Percentiles rank a stretch among this genome's conserved stretches.
Conservation (phyloP, 257 asterid species). For the Fraxinus cuspidata region DNA sequence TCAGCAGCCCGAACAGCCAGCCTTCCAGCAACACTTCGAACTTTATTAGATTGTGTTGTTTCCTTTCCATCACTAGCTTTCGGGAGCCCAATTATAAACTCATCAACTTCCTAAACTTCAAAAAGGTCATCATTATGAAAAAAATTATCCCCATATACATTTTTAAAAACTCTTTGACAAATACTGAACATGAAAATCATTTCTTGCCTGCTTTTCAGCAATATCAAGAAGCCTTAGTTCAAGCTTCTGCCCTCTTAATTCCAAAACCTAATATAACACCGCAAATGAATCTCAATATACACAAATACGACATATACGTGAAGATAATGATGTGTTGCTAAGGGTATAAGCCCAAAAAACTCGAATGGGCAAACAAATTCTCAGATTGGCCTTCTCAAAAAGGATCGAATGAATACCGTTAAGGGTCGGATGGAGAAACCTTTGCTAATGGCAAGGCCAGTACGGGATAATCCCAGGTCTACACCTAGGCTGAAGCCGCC, state of each 20-base stretch:
- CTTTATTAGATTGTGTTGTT: conserved; percentile 86
- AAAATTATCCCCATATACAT: neutral
- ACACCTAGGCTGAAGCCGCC: conserved; percentile 93
- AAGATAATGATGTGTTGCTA: too few species aligned
- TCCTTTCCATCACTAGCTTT: conserved; percentile 71
- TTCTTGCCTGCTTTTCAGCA: conserved; percentile 67
- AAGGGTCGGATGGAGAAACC: conserved; percentile 81
- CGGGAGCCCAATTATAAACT: conserved; percentile 88
- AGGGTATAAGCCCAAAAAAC: neutral
- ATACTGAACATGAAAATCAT: neutral
- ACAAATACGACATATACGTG: neutral
- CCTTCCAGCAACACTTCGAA: conserved; percentile 89
- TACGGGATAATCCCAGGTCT: conserved; percentile 80
- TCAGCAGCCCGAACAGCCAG: conserved; percentile 90
- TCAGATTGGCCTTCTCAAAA: neutral
- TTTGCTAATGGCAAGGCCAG: conserved; percentile 89
- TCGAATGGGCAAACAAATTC: neutral
- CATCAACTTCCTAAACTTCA: conserved; percentile 80
- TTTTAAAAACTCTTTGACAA: neutral
- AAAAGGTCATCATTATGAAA: conserved; percentile 9
- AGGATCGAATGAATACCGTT: conserved; percentile 39
- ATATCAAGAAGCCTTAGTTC: conserved; percentile 77
- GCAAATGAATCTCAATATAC: conserved; percentile 15
- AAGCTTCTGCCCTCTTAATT: conserved; percentile 79
- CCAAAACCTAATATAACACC: conserved; percentile 56